Conservation (phyloP, 345 rosid species). For the Eucalyptus curtisii region DNA sequence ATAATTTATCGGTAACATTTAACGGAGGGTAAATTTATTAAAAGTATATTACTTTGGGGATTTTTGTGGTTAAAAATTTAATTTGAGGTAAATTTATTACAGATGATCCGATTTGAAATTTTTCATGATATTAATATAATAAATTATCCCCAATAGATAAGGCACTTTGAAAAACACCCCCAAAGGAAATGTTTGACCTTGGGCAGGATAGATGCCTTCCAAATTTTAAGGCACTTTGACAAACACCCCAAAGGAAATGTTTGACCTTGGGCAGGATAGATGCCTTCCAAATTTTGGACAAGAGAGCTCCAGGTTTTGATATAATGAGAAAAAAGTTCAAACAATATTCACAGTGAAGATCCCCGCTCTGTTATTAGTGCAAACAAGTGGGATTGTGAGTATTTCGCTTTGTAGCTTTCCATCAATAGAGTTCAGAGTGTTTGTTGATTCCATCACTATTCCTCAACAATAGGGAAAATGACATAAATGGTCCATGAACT, state of each 20-base stretch:
- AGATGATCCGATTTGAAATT: fast-evolving
- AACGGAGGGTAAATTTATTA: neutral
- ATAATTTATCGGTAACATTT: no score
- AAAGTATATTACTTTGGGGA: neutral
- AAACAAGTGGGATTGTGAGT: neutral
- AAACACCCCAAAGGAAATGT: neutral
- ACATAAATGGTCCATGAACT: no score
- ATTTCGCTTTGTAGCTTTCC: neutral
- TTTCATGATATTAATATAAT: no score
- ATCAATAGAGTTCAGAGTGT: neutral
- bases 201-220: neutral
- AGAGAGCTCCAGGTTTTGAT: neutral
- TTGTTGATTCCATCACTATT: neutral
- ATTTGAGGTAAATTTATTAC: neutral
- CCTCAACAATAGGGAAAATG: neutral
- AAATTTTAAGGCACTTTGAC: neutral
- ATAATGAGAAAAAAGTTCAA: neutral
- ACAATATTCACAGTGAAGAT: neutral
- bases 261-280: neutral
- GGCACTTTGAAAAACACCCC: neutral
- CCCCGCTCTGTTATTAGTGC: neutral
- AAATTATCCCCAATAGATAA: neutral
- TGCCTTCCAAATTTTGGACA: neutral
- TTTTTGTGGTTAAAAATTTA: neutral
- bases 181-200: neutral